Conservation (phyloP, 2,329 filamentous ascomycete genomes). For the Diaporthe nobilis region DNA sequence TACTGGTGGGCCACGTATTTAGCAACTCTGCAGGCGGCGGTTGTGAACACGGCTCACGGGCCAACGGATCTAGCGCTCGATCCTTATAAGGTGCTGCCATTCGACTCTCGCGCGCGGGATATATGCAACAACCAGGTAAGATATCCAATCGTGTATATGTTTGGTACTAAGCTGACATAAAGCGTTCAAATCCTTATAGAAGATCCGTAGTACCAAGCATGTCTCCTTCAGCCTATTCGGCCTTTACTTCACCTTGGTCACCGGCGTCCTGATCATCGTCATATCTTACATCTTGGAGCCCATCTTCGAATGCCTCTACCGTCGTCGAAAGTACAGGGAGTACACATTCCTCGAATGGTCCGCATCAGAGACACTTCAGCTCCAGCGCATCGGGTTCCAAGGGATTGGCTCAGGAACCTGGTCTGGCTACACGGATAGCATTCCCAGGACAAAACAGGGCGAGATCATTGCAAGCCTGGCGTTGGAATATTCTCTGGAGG, state of each 20-base stretch:
- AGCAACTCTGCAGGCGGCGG: conserved; percentile 27
- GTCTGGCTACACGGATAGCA: not conserved
- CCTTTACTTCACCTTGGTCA: conserved; percentile 3
- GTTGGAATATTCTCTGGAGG: not conserved
- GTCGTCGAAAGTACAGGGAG: not conserved
- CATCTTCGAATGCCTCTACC: not conserved
- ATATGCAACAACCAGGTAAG: conserved; percentile 13
- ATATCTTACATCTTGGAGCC: not conserved
- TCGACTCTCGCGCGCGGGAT: not conserved
- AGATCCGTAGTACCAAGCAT: not conserved
- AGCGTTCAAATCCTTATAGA: not conserved
- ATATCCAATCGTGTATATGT: not conserved
- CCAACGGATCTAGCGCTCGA: not conserved
- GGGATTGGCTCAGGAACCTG: not conserved
- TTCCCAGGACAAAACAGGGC: not conserved
- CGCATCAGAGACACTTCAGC: not conserved
- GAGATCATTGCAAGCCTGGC: not conserved
- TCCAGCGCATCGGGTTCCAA: conserved; percentile 14
- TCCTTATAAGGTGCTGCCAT: not conserved
- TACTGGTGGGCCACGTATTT: conserved; percentile 39
- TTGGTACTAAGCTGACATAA: not conserved
- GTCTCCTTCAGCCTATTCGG: conserved; percentile 14
- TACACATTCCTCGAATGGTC: not conserved
- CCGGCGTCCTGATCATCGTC: not conserved
- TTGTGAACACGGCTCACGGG: not conserved